phyloP scores from a whole-genome alignment of 495 filamentous ascomycete species.

The Xylaria scruposa region DNA sequence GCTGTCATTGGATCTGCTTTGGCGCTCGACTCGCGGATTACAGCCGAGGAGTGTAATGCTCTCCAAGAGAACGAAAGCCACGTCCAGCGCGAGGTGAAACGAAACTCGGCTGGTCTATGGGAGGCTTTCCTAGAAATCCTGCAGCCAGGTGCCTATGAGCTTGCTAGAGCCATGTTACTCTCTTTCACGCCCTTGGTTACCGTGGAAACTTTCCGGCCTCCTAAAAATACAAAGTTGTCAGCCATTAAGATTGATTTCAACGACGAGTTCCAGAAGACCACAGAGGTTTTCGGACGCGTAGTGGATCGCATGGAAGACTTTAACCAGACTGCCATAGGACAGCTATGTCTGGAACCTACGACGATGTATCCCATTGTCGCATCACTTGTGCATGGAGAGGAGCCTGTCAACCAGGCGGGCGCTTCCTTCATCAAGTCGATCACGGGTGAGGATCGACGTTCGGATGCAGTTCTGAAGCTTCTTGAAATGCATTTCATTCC shows the following conservation, averaged over 20 bases:
- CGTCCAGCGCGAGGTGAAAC: constrained; percentile 70
- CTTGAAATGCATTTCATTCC: constrained; percentile 64
- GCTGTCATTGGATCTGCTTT: constrained; percentile 74
- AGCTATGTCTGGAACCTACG: constrained; percentile 67
- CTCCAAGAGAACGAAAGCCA: constrained; percentile 60
- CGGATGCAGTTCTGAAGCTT: constrained; percentile 76
- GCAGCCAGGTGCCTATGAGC: constrained; percentile 63
- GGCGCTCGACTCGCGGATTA: constrained; percentile 74
- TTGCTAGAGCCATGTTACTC: constrained; percentile 74
- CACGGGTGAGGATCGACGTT: constrained; percentile 70
- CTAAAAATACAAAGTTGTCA: constrained; percentile 55
- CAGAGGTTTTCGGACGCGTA: constrained; percentile 71
- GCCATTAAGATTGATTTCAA: constrained; percentile 72
- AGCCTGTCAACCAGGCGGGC: constrained; percentile 73
- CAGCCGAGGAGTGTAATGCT: constrained; percentile 72
- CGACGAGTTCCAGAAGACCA: constrained; percentile 69
- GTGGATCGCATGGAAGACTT: constrained; percentile 81
- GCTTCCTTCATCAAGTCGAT: constrained; percentile 81
- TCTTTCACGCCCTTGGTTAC: constrained; percentile 71
- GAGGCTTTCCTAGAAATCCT: constrained; percentile 74
- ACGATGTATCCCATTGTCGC: constrained; percentile 70
- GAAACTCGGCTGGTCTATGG: constrained; percentile 75
- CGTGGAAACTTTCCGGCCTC: constrained; percentile 72
- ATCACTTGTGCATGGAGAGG: constrained; percentile 70
- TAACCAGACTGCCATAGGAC: constrained; percentile 64